Evolutionary conservation across 352 stramenopile genomes (phyloP), one percentile per base, ranked within the genome.

Genomic region (Globisporangium radiosum): DNA sequence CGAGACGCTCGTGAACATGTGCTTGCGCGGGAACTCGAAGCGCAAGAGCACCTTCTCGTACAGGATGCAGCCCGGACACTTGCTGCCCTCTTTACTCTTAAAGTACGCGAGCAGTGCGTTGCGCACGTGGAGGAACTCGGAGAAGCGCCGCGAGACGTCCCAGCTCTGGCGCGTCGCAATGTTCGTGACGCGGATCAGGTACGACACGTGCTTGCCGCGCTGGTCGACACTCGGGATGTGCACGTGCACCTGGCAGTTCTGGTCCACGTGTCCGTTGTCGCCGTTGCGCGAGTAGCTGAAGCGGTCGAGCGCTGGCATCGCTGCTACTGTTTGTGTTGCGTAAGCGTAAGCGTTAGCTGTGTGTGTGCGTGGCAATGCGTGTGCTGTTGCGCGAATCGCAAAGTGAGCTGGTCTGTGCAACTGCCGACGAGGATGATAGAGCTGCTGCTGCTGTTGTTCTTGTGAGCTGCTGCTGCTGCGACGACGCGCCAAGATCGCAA

Each of bases 231-330:
- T 64, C 14, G 74, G 69, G 54, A 94, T 79, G 45, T 77, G 71
- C 51, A 94, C 79, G 56, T 77, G 82, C 54, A 94, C 71, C 11
- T 80, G 67, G 62, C 85, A 92, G 37, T 76, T 83, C 63, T 90
- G 69, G 65, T 92, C 82, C 55, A 78, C 73, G 56, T 69, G 68
- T 43, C 78, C 78, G 36, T 68, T 67, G 39, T 70, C 75, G 62
- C 82, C 85, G 60, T 92, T 94, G 67, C 82, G 82, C 45, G 82
- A 92, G 70, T 92, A 94, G 40, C 77, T 72, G 60, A 92, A 94
- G 55, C 85, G 80, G 37, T 91, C 77, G 69, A 88, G 25, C 25
- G 25, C 25, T 33, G 25, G 25, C 25, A 33, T 33, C 3, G 25
- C 25, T 33, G 25, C 25, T 33, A 2, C 25, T 88, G 37, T 54